A percentile compares a stretch with the other conserved stretches of the same genome.
Conservation (phyloP, 139 green algal species). For the Asterochloris sp. region DNA sequence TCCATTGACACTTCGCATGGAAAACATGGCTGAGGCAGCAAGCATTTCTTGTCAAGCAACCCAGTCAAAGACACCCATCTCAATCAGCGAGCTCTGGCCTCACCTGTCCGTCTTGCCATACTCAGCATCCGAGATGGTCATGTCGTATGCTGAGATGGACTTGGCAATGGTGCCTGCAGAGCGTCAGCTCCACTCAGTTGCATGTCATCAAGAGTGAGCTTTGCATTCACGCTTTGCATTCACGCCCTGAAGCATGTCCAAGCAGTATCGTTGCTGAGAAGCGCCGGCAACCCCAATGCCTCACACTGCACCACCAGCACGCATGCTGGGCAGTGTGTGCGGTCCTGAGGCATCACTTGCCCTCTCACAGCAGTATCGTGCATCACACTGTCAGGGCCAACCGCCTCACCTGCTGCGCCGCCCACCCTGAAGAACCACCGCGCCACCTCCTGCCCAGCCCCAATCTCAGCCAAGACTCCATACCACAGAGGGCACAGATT, state of each 20-base stretch:
- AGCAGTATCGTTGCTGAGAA: too few relatives aligned
- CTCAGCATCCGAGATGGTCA: conserved; percentile 49
- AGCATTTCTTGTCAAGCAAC: too few relatives aligned
- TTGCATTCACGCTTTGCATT: neutral
- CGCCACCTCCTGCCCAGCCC: conserved; percentile 50
- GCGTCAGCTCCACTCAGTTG: neutral
- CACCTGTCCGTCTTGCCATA: conserved; percentile 39
- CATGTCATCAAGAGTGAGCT: neutral
- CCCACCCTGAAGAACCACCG: conserved; percentile 51
- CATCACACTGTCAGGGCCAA: too few relatives aligned
- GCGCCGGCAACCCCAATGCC: too few relatives aligned
- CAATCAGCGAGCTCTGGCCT: neutral
- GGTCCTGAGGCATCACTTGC: too few relatives aligned
- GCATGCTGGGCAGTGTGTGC: too few relatives aligned
- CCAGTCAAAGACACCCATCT: neutral
- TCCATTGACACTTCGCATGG: neutral
- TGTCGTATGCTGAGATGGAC: conserved; percentile 51
- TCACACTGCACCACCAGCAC: too few relatives aligned
- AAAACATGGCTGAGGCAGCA: too few relatives aligned
- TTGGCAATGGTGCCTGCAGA: conserved; percentile 40
- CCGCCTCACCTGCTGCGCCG: conserved; percentile 1
- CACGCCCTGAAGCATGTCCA: too few relatives aligned
- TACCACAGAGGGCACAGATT: conserved; percentile 34
- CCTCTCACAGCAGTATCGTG: too few relatives aligned
- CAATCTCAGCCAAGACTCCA: conserved; percentile 42